Conservation (phyloP, 2,329 filamentous ascomycete genomes). For the Arthrinium puccinioides region DNA sequence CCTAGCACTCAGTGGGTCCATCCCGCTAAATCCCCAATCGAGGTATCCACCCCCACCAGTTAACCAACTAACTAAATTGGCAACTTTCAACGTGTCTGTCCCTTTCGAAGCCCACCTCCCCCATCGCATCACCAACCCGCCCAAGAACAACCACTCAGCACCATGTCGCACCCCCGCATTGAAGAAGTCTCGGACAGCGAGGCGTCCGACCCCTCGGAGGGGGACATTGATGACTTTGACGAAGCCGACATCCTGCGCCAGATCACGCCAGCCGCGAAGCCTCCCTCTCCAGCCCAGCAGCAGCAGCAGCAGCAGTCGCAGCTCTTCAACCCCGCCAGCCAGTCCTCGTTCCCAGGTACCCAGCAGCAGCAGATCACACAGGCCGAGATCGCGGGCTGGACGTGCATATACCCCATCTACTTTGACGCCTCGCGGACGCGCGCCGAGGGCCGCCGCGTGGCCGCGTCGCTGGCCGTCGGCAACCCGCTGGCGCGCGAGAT, state of each 20-base stretch:
- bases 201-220: slow-evolving; percentile 77
- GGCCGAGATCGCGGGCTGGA: slow-evolving; percentile 63
- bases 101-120: too few species aligned
- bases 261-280: slow-evolving; percentile 25
- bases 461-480: slow-evolving; percentile 61
- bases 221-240: slow-evolving; percentile 63
- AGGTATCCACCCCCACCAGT: too few species aligned
- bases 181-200: slow-evolving; percentile 82
- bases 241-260: slow-evolving; percentile 50
- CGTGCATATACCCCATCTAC: slow-evolving; percentile 92
- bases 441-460: slow-evolving; percentile 74
- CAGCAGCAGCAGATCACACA: slow-evolving; percentile 35
- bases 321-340: slow-evolving; percentile 10
- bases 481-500: slow-evolving; percentile 89
- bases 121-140: too few species aligned
- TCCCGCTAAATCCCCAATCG: too few species aligned
- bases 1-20: too few species aligned
- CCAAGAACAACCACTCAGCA: background rate
- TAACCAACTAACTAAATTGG: too few species aligned
- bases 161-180: slow-evolving; percentile 79
- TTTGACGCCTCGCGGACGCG: slow-evolving; percentile 74
- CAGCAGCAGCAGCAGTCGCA: slow-evolving; percentile 17
- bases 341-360: slow-evolving; percentile 12
- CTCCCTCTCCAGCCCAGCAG: slow-evolving; percentile 13
- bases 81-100: too few species aligned